These are phyloP conservation scores for Cercospora berteroae DNA, from an alignment of 2,329 filamentous ascomycete species.

Conservation along the genomic window DNA sequence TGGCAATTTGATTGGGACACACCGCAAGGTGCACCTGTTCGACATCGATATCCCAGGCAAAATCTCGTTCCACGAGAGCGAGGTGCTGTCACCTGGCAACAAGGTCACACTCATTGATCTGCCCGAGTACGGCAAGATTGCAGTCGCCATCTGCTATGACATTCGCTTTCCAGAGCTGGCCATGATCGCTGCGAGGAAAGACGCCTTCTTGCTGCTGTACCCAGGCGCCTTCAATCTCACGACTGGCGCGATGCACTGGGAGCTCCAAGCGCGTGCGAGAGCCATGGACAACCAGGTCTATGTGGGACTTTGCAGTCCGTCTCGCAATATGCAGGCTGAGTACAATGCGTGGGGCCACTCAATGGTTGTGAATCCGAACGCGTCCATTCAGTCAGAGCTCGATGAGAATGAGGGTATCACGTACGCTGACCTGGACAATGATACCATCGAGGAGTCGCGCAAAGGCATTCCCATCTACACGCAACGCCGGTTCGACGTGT, in stretches of 20 bases:
- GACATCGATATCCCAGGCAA: constrained; percentile 97
- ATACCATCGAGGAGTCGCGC: constrained; percentile 70
- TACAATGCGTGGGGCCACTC: constrained; percentile 95
- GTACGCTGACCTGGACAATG: constrained; percentile 66
- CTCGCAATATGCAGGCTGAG: constrained; percentile 69
- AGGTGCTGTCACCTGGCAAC: constrained; percentile 82
- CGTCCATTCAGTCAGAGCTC: constrained; percentile 73
- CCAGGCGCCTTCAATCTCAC: constrained; percentile 97
- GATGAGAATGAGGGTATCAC: constrained; percentile 76
- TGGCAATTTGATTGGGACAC: constrained; percentile 77
- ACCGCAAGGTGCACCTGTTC: constrained; percentile 94
- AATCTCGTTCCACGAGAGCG: constrained; percentile 86
- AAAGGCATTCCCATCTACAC: constrained; percentile 78
- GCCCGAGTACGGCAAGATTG: constrained; percentile 83
- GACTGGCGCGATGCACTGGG: constrained; percentile 90
- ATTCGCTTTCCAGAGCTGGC: constrained; percentile 94
- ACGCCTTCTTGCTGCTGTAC: constrained; percentile 85
- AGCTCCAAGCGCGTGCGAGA: constrained; percentile 73
- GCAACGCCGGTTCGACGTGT: constrained; percentile 92
- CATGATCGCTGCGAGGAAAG: constrained; percentile 79
- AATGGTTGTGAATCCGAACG: constrained; percentile 83
- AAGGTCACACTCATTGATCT: constrained; percentile 82
- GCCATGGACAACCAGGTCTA: constrained; percentile 94
- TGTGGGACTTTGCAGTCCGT: constrained; percentile 88
- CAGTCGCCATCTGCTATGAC: constrained; percentile 94